Evolutionary conservation across 768 basidiomycete genomes (phyloP).

Genomic region (Sistotremastrum suecicum): DNA sequence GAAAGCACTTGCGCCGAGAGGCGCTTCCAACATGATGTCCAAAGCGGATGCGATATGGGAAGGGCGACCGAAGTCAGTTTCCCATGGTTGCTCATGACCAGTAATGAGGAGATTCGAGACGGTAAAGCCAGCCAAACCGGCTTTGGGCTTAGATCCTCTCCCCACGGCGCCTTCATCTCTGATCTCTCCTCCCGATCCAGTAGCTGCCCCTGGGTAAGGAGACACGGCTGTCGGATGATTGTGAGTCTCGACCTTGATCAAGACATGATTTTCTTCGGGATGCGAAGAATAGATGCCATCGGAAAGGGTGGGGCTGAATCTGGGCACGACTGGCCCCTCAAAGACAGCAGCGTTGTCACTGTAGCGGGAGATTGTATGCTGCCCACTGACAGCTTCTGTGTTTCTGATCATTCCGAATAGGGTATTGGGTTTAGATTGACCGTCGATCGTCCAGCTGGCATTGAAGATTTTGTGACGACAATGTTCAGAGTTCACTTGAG

Average conservation of each 20-base stretch:
- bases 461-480: conserved; percentile 99
- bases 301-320: conserved; percentile 45
- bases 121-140: conserved; percentile 85
- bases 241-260: conserved; percentile 98
- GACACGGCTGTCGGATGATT: conserved; percentile 99
- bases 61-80: conserved; percentile 84
- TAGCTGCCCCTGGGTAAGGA: conserved; percentile 96
- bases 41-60: conserved; percentile 82
- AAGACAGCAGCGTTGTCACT: conserved; percentile 97
- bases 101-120: conserved; percentile 91
- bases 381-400: conserved; percentile 64
- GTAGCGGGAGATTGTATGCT: conserved; percentile 88
- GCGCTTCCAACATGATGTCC: conserved; percentile 96
- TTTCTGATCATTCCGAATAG: conserved; percentile 97
- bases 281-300: conserved; percentile 37
- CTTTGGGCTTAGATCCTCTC: conserved; percentile 90
- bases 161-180: conserved; percentile 96
- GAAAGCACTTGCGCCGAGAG: conserved; percentile 88
- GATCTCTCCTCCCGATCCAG: conserved; percentile 97
- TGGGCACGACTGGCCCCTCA: conserved; percentile 57
- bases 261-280: conserved; percentile 67
- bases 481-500: conserved; percentile 99
- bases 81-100: conserved; percentile 88
- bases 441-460: conserved; percentile 88
- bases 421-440: conserved; percentile 42